Conservation (phyloP, 805 yeast genomes). For the Lachancea fermentati region DNA sequence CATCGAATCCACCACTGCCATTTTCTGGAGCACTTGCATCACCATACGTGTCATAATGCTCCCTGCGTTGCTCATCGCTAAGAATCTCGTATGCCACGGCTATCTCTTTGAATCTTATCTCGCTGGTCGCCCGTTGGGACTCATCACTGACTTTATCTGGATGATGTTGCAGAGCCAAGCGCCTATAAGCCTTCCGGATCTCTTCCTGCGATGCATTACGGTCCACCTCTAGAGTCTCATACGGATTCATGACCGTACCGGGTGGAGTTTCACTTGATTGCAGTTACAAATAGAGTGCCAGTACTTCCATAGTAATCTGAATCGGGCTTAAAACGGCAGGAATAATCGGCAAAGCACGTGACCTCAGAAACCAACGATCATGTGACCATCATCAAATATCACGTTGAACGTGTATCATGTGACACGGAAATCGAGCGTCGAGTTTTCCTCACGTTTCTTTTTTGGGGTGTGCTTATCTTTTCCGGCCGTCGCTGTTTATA, state of each 20-base stretch:
- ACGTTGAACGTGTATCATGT: too few species aligned
- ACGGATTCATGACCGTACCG: slow-evolving; percentile 29
- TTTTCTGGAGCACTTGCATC: slow-evolving; percentile 32
- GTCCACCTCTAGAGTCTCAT: slow-evolving; percentile 67
- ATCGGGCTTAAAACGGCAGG: too few species aligned
- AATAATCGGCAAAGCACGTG: too few species aligned
- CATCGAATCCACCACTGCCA: slow-evolving; percentile 42
- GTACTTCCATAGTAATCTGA: too few species aligned
- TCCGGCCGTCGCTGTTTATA: not conserved
- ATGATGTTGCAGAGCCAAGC: slow-evolving; percentile 74
- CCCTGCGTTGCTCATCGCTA: slow-evolving; percentile 59
- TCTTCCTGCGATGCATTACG: slow-evolving; percentile 61
- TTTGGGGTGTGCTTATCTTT: too few species aligned
- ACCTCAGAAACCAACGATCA: too few species aligned
- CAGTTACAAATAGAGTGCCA: too few species aligned
- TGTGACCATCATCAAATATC: not conserved
- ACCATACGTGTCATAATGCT: slow-evolving; percentile 56
- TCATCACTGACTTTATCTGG: slow-evolving; percentile 81
- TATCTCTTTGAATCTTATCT: slow-evolving; percentile 74
- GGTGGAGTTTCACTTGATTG: too few species aligned
- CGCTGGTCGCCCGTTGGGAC: slow-evolving; percentile 60
- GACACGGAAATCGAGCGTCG: too few species aligned
- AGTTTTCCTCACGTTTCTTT: too few species aligned
- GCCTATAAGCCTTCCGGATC: slow-evolving; percentile 79
- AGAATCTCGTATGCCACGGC: slow-evolving; percentile 81